Evolutionary conservation across 257 asterid species (phyloP).

Genomic region (Thymus mandschuricus): DNA sequence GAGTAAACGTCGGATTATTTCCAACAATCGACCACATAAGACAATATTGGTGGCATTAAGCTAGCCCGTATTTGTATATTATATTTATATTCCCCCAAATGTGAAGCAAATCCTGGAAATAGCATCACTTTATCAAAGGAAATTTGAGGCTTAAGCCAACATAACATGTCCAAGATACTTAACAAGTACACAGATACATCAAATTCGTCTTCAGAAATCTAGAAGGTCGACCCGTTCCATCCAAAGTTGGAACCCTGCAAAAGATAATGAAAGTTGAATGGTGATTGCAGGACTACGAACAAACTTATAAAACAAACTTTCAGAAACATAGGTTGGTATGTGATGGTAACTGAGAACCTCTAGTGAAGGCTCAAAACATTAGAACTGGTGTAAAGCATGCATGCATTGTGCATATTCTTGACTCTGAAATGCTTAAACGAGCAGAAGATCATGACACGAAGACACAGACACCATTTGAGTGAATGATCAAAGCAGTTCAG

Average conservation of each 20-base stretch:
- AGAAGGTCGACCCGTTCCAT: constrained; percentile 87
- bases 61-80: neutral
- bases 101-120: neutral
- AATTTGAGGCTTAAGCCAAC: neutral
- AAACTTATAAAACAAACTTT: neutral
- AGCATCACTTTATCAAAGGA: constrained; percentile 4
- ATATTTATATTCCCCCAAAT: neutral
- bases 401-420: constrained; percentile 51
- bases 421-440: constrained; percentile 75
- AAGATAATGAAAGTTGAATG: neutral
- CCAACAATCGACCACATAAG: neutral
- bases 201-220: constrained; percentile 29
- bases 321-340: neutral
- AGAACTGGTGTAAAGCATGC: constrained; percentile 39
- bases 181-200: constrained; percentile 19
- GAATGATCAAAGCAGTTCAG: constrained; percentile 3
- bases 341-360: constrained; percentile 17
- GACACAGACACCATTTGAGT: constrained; percentile 30
- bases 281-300: neutral
- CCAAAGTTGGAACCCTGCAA: constrained; percentile 83
- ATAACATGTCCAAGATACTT: constrained; percentile 13
- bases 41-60: neutral
- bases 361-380: constrained; percentile 40
- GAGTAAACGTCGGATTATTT: too few species aligned
- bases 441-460: constrained; percentile 64